A percentile compares a stretch with the other conserved stretches of the same genome.
Evolutionary conservation across 768 basidiomycete genomes (phyloP).

Genomic region (Psilocybe azurescens): DNA sequence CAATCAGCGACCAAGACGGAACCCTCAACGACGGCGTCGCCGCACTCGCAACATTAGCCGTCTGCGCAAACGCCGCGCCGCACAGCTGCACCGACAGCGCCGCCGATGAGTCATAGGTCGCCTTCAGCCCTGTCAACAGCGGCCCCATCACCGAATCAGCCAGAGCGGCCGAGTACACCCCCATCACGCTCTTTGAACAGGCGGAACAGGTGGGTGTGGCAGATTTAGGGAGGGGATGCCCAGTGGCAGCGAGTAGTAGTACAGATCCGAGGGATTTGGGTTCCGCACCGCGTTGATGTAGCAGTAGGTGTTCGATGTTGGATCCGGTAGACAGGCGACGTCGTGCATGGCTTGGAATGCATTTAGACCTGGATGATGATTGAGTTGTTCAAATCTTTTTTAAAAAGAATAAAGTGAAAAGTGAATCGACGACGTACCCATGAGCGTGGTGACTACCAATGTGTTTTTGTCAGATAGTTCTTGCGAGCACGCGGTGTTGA

Average conservation of each 20-base stretch:
- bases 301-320: conserved; percentile 70
- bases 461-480: conserved; percentile 61
- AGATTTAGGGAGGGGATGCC: conserved; percentile 57
- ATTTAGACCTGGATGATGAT: conserved; percentile 54
- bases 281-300: conserved; percentile 67
- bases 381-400: too few species aligned
- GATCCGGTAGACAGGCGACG: conserved; percentile 63
- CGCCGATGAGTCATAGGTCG: conserved; percentile 56
- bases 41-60: conserved; percentile 18
- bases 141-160: conserved; percentile 27
- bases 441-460: conserved; percentile 58
- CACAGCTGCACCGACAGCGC: conserved; percentile 51
- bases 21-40: conserved; percentile 10
- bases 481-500: conserved; percentile 54
- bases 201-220: conserved; percentile 61
- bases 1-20: background rate
- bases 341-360: conserved; percentile 67
- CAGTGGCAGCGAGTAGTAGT: conserved; percentile 72
- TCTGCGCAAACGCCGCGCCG: conserved; percentile 52
- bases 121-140: conserved; percentile 40
- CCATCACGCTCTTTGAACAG: conserved; percentile 68
- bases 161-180: conserved; percentile 53
- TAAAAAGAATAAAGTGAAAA: too few species aligned
- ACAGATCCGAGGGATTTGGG: conserved; percentile 67
- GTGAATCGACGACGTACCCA: conserved; percentile 54